Conservation (phyloP, 345 rosid genomes). For the Hibiscus mutabilis region DNA sequence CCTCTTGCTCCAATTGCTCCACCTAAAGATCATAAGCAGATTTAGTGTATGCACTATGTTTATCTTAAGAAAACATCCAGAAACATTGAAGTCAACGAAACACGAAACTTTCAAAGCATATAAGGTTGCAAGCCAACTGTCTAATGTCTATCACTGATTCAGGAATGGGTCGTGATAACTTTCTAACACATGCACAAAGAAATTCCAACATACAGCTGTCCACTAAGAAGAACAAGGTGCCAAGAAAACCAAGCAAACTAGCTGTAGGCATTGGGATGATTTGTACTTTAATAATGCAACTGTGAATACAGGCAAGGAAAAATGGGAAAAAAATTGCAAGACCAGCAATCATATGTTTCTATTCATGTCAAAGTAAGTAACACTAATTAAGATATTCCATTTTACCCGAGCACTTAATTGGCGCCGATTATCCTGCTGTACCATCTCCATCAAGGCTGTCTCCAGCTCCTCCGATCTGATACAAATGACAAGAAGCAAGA, state of each 20-base stretch:
- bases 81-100: background rate
- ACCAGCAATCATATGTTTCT: background rate
- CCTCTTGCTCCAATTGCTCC: conserved; percentile 79
- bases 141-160: background rate
- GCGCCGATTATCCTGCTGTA: conserved; percentile 91
- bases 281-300: background rate
- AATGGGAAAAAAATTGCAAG: background rate
- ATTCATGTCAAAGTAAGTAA: background rate
- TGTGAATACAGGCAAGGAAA: background rate
- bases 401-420: conserved; percentile 91
- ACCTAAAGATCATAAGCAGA: conserved; percentile 49
- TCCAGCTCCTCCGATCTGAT: conserved; percentile 97
- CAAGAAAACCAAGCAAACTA: background rate
- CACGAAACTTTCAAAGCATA: background rate
- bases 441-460: conserved; percentile 99
- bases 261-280: background rate
- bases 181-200: background rate
- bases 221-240: background rate
- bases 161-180: background rate
- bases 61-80: background rate
- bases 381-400: background rate
- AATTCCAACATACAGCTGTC: background rate
- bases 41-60: conserved; percentile 15
- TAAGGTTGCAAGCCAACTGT: background rate
- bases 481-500: conserved; percentile 12